Conservation (phyloP, 768 basidiomycete genomes). For the Rhizopogon vulgaris region DNA sequence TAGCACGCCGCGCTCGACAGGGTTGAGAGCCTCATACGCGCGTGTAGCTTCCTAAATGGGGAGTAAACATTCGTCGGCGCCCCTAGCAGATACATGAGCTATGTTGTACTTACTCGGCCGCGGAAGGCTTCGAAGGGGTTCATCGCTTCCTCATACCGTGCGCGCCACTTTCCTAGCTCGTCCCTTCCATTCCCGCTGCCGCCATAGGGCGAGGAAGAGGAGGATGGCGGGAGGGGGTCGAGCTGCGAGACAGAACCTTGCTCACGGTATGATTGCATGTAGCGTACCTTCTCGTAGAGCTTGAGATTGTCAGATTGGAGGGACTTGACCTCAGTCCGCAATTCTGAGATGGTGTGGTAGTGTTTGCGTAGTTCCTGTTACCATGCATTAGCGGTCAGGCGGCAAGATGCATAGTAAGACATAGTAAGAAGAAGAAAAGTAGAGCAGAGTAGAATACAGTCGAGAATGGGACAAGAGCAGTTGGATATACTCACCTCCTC, state of each 20-base stretch:
- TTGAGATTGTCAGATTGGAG: constrained; percentile 96
- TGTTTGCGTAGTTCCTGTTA: constrained; percentile 88
- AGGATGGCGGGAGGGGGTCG: constrained; percentile 52
- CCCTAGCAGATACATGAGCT: not conserved
- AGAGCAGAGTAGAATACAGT: not conserved
- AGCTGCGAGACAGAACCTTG: constrained; percentile 61
- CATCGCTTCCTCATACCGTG: constrained; percentile 93
- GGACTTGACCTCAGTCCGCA: constrained; percentile 87
- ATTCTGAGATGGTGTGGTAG: constrained; percentile 88
- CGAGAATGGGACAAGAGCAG: not conserved
- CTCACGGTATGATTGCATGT: constrained; percentile 95
- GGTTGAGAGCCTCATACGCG: constrained; percentile 87
- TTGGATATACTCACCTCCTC: constrained; percentile 65
- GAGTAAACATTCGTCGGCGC: not conserved
- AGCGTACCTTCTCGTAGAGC: constrained; percentile 96
- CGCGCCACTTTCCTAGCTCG: constrained; percentile 84
- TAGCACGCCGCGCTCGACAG: constrained; percentile 84
- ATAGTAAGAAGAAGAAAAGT: not conserved
- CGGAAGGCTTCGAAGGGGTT: constrained; percentile 98
- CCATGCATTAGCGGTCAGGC: not conserved
- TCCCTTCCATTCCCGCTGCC: constrained; percentile 41
- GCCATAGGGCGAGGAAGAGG: constrained; percentile 21
- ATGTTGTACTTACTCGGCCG: constrained; percentile 63
- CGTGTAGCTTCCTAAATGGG: constrained; percentile 80
- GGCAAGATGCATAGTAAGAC: not conserved